Evolutionary conservation across 495 filamentous ascomycete species (phyloP).

Genomic region (Acidomyces sp.): DNA sequence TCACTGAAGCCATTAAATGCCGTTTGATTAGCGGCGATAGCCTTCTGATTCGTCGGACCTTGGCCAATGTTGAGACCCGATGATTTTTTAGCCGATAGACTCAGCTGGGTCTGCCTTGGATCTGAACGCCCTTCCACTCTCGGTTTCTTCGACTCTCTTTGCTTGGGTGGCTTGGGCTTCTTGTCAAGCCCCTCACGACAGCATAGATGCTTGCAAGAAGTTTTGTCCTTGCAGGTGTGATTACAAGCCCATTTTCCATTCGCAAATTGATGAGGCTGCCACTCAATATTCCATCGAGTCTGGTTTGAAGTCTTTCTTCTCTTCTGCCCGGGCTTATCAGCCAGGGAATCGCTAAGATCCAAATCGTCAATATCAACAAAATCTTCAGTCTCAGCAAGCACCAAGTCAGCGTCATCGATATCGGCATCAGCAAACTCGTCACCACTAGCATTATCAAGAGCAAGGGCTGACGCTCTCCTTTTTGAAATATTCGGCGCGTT

Average conservation of each 20-base stretch:
- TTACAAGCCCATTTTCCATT: slow-evolving; percentile 87
- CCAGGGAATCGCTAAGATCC: slow-evolving; percentile 6
- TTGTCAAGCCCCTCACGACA: slow-evolving; percentile 81
- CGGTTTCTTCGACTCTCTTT: slow-evolving; percentile 10
- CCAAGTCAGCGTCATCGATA: slow-evolving; percentile 43
- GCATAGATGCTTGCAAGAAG: slow-evolving; percentile 71
- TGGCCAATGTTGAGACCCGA: neutral
- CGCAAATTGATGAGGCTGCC: slow-evolving; percentile 43
- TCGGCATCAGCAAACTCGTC: slow-evolving; percentile 46
- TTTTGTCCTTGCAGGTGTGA: slow-evolving; percentile 67
- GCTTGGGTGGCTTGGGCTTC: slow-evolving; percentile 42
- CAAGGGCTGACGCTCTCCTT: slow-evolving; percentile 3
- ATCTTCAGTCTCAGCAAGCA: slow-evolving; percentile 28
- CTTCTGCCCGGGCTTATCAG: slow-evolving; percentile 9
- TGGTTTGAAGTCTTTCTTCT: slow-evolving; percentile 10
- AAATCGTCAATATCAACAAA: slow-evolving; percentile 39
- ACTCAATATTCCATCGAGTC: too few relatives aligned
- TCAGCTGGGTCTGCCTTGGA: slow-evolving; percentile 17
- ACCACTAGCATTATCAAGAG: slow-evolving; percentile 9
- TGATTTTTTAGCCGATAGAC: slow-evolving; percentile 5
- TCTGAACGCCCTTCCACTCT: neutral
- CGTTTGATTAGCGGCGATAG: neutral
- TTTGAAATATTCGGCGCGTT: slow-evolving; percentile 15
- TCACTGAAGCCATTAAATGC: slow-evolving; percentile 2
- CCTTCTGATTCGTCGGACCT: neutral